A percentile compares a stretch with the other conserved stretches of the same genome.
Evolutionary conservation across 345 rosid genomes (phyloP).

Genomic region (Tarenaya hassleriana): DNA sequence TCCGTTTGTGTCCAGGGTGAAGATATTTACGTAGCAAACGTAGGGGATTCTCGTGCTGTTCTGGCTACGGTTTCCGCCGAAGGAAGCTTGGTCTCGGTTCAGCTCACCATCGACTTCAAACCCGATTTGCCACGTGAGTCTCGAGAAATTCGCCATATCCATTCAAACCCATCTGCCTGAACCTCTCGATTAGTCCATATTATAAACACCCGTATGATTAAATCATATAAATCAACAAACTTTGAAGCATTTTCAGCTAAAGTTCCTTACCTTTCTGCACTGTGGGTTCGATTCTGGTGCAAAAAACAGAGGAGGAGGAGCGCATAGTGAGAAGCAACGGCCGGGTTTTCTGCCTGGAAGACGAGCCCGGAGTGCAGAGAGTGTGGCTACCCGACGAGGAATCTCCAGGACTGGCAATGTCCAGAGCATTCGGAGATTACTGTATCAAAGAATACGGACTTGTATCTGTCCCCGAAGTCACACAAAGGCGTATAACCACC

Average conservation of each 20-base stretch:
- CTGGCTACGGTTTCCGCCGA: constrained; percentile 70
- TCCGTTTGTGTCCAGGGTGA: constrained; percentile 10
- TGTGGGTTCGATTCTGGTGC: background rate
- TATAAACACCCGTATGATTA: too few species aligned
- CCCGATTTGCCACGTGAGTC: constrained; percentile 81
- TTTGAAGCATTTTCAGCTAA: too few species aligned
- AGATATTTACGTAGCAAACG: constrained; percentile 54
- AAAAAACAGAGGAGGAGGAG: constrained; percentile 69
- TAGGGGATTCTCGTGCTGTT: constrained; percentile 94
- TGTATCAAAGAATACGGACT: constrained; percentile 79
- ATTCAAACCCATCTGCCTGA: too few species aligned
- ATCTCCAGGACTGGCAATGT: constrained; percentile 92
- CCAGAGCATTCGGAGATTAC: constrained; percentile 93
- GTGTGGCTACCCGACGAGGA: constrained; percentile 79
- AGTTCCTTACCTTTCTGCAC: constrained; percentile 6
- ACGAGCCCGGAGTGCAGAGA: constrained; percentile 91
- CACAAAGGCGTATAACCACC: constrained; percentile 62
- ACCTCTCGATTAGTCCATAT: background rate
- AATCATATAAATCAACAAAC: too few species aligned
- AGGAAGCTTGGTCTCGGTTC: constrained; percentile 62
- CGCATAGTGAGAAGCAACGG: constrained; percentile 71
- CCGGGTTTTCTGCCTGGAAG: constrained; percentile 63
- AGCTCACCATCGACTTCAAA: constrained; percentile 84
- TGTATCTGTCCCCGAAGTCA: constrained; percentile 83
- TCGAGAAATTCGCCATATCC: background rate